A percentile compares a stretch with the other conserved stretches of the same genome.
Evolutionary conservation across 1,284 basidiomycete genomes (phyloP).

Genomic region (Vanrija pseudolonga): DNA sequence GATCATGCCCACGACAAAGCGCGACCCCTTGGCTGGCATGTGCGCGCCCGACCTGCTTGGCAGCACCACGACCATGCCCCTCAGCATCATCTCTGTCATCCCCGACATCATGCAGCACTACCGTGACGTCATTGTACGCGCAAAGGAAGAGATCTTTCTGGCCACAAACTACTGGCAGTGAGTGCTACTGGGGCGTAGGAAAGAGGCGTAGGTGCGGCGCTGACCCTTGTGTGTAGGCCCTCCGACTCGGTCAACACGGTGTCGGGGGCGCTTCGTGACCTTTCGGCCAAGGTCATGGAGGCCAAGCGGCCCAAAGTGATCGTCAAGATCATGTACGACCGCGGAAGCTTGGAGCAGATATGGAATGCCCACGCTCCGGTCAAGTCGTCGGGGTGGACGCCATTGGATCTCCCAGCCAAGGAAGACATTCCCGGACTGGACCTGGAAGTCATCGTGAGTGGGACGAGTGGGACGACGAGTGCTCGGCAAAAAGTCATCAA

Average conservation of each 20-base stretch:
- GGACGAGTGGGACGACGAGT: neutral
- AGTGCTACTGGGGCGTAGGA: constrained; percentile 12
- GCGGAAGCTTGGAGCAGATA: constrained; percentile 58
- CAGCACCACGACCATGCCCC: constrained; percentile 57
- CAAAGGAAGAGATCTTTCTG: constrained; percentile 58
- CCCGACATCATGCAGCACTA: constrained; percentile 62
- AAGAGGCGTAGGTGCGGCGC: neutral
- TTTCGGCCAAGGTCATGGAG: constrained; percentile 55
- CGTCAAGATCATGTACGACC: constrained; percentile 63
- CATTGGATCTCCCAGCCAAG: constrained; percentile 58
- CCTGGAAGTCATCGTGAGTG: constrained; percentile 58
- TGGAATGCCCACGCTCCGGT: constrained; percentile 59
- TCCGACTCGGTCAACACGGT: constrained; percentile 57
- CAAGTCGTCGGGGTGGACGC: constrained; percentile 54
- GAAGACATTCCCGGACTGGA: constrained; percentile 62
- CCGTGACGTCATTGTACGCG: constrained; percentile 55
- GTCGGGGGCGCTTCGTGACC: constrained; percentile 56
- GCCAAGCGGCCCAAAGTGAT: constrained; percentile 56
- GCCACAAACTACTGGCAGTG: constrained; percentile 61
- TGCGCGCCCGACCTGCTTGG: constrained; percentile 57
- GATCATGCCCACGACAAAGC: constrained; percentile 54
- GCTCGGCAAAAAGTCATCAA: neutral
- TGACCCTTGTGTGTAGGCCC: constrained; percentile 33
- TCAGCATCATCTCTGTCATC: constrained; percentile 53
- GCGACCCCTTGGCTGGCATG: constrained; percentile 55